Conservation (phyloP, 2,329 filamentous ascomycete genomes). For the Fusarium sacchari region DNA sequence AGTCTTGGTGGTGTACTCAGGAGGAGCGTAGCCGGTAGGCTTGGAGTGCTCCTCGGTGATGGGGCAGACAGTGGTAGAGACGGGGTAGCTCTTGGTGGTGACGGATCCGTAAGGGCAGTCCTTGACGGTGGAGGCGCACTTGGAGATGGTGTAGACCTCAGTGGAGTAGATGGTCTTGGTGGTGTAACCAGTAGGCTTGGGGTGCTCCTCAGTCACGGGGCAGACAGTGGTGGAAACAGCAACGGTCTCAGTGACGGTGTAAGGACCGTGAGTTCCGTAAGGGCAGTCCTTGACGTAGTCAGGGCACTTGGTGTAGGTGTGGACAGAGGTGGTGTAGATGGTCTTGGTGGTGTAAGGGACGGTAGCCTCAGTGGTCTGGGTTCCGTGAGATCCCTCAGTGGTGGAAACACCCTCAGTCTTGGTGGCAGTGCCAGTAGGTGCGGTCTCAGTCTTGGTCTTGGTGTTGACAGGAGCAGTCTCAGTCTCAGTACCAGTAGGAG, state of each 20-base stretch:
- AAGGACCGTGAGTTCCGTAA: conserved; percentile 30
- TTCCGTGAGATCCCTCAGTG: conserved; percentile 3
- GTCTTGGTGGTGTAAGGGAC: conserved; percentile 46
- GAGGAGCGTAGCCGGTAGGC: conserved; percentile 29
- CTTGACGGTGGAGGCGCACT: conserved; percentile 41
- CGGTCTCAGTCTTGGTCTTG: background rate
- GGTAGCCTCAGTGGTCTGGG: conserved; percentile 22
- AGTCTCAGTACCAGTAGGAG: background rate
- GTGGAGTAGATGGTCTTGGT: conserved; percentile 40
- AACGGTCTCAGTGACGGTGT: conserved; percentile 47
- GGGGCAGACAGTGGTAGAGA: conserved; percentile 37
- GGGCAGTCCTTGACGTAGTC: conserved; percentile 47
- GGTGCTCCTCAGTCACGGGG: conserved; percentile 48
- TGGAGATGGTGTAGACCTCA: conserved; percentile 27
- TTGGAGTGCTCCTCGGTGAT: conserved; percentile 28
- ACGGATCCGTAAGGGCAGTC: conserved; percentile 44
- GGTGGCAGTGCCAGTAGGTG: conserved; percentile 6
- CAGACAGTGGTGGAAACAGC: conserved; percentile 55
- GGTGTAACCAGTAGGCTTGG: conserved; percentile 40
- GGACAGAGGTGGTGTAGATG: conserved; percentile 43
- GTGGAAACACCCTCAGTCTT: background rate
- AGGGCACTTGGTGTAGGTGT: conserved; percentile 46
- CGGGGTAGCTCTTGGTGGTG: conserved; percentile 29
- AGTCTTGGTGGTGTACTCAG: conserved; percentile 48
- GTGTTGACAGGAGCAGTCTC: background rate